Evolutionary conservation across 305 asterid genomes (phyloP), one percentile per base, ranked within the genome.

Genomic region (Ruellia speciosa): DNA sequence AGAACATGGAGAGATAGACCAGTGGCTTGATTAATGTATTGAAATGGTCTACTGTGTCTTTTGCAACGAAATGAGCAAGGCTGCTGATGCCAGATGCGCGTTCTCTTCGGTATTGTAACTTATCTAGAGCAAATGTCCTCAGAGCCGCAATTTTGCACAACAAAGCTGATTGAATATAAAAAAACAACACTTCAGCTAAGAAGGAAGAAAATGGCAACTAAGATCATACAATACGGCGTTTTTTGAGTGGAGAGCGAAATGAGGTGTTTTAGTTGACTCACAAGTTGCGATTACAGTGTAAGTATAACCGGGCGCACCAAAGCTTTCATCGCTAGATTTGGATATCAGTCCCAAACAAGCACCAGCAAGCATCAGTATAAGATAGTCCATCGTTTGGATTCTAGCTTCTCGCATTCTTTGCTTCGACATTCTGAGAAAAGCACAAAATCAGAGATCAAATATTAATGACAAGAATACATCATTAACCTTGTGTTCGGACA

Each of bases 41-140:
- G 71, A 85, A 87, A 71, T 80, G 95, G 70, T 87, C 98, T 12
- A 90, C 47, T 17, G 98, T 77, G 73, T 90, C 98, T 70, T 90
- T 90, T 15, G 95, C 94, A 3, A 85, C 64, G 56, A 90, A 90
- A 76, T 87, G 87, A 62, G 96, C 98, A 47, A 85, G 77, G 75
- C 95, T 90, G 83, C 98, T 90, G 72, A 90, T 90, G 54, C 97
- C 97, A 5, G 94, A 85, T 57, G 86, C 89, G 14, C 96, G 84
- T 64, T 90, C 96, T 67, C 97, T 78, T 67, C 79, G 68, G 75
- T 83, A 90, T 66, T 90, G 83, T 59, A 90, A 34, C 71, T 90
- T 87, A 69, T 90, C 96, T 65, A 79, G 74, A 45, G 94, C 68
- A 71, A 90, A 90, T 3, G 96, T 79, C 63, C 97, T 83, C 79